These are phyloP conservation scores for Fistulifera solaris DNA, from an alignment of 108 stramenopile genomes.

Conservation along the genomic window DNA sequence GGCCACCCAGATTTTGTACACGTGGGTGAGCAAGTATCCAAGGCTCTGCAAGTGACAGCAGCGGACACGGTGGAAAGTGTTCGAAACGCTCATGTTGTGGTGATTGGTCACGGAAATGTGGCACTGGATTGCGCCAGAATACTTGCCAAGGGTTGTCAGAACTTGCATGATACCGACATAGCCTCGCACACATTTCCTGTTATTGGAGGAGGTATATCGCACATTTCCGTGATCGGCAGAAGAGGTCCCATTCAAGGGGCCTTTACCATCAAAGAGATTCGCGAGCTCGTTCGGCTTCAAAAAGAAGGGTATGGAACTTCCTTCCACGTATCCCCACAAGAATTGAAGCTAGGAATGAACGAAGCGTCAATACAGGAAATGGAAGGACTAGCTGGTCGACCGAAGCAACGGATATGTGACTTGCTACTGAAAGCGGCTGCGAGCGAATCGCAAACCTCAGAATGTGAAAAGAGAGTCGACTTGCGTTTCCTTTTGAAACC, in stretches of 20 bases:
- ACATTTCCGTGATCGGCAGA: slow-evolving; percentile 83
- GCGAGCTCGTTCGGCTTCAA: slow-evolving; percentile 85
- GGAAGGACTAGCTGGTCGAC: slow-evolving; percentile 32
- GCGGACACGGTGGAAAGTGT: neutral
- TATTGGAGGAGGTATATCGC: slow-evolving; percentile 18
- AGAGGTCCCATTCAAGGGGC: slow-evolving; percentile 95
- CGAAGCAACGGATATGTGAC: slow-evolving; percentile 61
- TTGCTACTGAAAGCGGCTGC: slow-evolving; percentile 41
- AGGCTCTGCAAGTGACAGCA: slow-evolving; percentile 1
- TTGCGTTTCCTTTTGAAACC: slow-evolving; percentile 89
- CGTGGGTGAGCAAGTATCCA: slow-evolving; percentile 11
- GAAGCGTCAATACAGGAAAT: slow-evolving; percentile 58
- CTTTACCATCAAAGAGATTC: slow-evolving; percentile 97
- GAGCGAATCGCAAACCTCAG: slow-evolving; percentile 4
- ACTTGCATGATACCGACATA: slow-evolving; percentile 80
- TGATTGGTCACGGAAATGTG: slow-evolving; percentile 96
- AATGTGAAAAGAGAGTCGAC: slow-evolving; percentile 31
- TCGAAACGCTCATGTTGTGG: slow-evolving; percentile 47
- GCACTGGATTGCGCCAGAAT: slow-evolving; percentile 94
- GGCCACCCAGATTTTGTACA: slow-evolving; percentile 42
- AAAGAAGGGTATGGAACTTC: slow-evolving; percentile 37
- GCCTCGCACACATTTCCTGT: slow-evolving; percentile 51
- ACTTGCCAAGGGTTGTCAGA: slow-evolving; percentile 68
- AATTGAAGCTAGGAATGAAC: slow-evolving; percentile 77
- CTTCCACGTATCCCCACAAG: slow-evolving; percentile 59